These are phyloP conservation scores for Tolypocladium ophioglossoides DNA, from an alignment of 2,329 filamentous ascomycete genomes.

Conservation along the genomic window DNA sequence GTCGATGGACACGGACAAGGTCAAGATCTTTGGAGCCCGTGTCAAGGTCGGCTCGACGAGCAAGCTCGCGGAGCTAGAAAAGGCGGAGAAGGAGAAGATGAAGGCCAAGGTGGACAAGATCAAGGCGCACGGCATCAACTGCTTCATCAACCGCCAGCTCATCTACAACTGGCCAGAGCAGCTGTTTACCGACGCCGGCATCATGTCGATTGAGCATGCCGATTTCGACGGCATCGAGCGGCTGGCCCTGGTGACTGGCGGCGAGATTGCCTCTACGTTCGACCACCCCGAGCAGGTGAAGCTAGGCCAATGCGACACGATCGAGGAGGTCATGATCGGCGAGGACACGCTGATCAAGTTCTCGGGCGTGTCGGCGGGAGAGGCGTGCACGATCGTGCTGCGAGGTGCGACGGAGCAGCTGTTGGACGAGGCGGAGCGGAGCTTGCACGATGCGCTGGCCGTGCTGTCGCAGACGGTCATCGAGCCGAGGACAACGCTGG, in stretches of 20 bases:
- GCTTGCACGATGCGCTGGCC: constrained; percentile 88
- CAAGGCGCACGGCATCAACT: constrained; percentile 98
- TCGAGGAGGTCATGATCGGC: constrained; percentile 96
- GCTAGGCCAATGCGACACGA: constrained; percentile 86
- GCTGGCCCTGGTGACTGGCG: constrained; percentile 86
- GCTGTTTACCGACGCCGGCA: constrained; percentile 93
- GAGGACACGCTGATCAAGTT: constrained; percentile 97
- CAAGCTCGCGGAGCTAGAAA: constrained; percentile 96
- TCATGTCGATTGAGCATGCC: constrained; percentile 97
- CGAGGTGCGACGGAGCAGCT: constrained; percentile 95
- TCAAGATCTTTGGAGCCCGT: constrained; percentile 97
- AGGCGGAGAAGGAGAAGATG: constrained; percentile 99
- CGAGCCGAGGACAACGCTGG: constrained; percentile 87
- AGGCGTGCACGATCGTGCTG: constrained; percentile 93
- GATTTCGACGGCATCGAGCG: constrained; percentile 98
- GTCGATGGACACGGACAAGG: constrained; percentile 98
- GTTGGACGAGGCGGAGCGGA: constrained; percentile 92
- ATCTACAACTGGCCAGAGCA: constrained; percentile 99
- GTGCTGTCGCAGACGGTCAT: constrained; percentile 94
- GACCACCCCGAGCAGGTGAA: constrained; percentile 97
- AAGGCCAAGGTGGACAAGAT: constrained; percentile 98
- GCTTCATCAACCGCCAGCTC: constrained; percentile 97
- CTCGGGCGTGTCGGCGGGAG: constrained; percentile 85
- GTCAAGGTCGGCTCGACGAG: constrained; percentile 95
- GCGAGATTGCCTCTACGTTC: constrained; percentile 95